phyloP scores from a whole-genome alignment of 768 basidiomycete genomes.

The Gelatoporia subvermispora region DNA sequence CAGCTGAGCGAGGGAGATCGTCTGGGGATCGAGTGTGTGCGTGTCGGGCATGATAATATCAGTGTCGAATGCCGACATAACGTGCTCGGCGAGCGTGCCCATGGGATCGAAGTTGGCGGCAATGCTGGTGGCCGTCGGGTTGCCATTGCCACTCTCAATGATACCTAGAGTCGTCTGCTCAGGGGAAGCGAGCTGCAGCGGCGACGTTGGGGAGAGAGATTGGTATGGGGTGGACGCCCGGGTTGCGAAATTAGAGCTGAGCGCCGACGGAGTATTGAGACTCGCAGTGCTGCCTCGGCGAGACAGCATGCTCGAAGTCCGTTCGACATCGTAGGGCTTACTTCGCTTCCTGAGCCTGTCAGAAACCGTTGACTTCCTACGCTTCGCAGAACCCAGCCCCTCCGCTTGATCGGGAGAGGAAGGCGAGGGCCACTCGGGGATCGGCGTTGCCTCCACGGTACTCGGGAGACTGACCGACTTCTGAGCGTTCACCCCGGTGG shows the following conservation, averaged over 20 bases:
- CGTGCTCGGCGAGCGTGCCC: constrained; percentile 1
- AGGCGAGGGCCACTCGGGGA: constrained; percentile 7
- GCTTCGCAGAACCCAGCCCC: constrained; percentile 39
- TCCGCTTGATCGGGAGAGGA: constrained; percentile 7
- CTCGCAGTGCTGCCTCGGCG: constrained; percentile 26
- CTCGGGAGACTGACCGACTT: constrained; percentile 1
- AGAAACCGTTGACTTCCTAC: constrained; percentile 40
- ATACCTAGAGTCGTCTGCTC: constrained; percentile 5
- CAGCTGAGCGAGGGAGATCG: constrained; percentile 4
- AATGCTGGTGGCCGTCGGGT: constrained; percentile 1
- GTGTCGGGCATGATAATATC: constrained; percentile 21
- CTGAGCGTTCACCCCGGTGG: constrained; percentile 36
- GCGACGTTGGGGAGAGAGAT: constrained; percentile 1
- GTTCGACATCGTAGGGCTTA: constrained; percentile 60
- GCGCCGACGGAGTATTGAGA: constrained; percentile 22
- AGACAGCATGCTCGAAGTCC: constrained; percentile 21
- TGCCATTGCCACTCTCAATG: constrained; percentile 7
- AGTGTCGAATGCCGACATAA: constrained; percentile 6
- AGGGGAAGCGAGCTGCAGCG: neutral
- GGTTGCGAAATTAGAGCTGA: constrained; percentile 25
- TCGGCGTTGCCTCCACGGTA: constrained; percentile 7
- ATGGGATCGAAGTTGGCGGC: constrained; percentile 6
- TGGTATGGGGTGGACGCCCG: constrained; percentile 27
- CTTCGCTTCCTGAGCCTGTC: constrained; percentile 48
- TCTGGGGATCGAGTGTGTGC: constrained; percentile 6